phyloP scores from a whole-genome alignment of 768 basidiomycete genomes.

The Suillus subalutaceus region DNA sequence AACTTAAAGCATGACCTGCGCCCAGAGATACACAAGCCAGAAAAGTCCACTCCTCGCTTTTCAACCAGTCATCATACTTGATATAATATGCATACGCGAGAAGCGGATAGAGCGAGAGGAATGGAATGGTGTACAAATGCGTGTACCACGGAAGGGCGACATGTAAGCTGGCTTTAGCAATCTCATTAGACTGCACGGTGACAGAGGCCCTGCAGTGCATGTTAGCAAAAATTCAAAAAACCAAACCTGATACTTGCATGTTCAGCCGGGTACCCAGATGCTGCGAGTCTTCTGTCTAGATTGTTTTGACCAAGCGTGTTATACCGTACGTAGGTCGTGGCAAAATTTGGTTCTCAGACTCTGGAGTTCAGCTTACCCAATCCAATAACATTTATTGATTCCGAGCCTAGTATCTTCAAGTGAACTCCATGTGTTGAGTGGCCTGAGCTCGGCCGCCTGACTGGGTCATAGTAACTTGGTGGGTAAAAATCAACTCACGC shows the following conservation, averaged over 20 bases:
- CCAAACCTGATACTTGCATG: neutral
- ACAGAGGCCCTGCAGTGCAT: conserved; percentile 41
- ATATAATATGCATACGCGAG: conserved; percentile 91
- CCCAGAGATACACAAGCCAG: conserved; percentile 85
- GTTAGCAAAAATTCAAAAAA: neutral
- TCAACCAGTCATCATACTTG: conserved; percentile 88
- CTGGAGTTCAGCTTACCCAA: neutral
- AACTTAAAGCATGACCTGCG: conserved; percentile 88
- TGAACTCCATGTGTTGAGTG: too few relatives aligned
- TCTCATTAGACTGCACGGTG: conserved; percentile 65
- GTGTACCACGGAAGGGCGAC: conserved; percentile 66
- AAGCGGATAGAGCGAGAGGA: conserved; percentile 79
- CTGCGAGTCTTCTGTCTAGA: neutral
- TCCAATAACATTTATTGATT: neutral
- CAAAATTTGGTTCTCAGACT: neutral
- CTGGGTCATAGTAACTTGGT: too few relatives aligned
- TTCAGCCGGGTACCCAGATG: conserved; percentile 1
- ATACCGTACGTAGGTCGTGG: neutral
- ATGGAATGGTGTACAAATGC: conserved; percentile 76
- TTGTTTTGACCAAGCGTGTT: neutral
- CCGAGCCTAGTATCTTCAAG: neutral
- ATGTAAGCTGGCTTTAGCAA: conserved; percentile 67
- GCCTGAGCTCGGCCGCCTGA: too few relatives aligned
- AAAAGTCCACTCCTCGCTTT: conserved; percentile 98
- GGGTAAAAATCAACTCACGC: too few relatives aligned